Conservation (phyloP, 306 rosid species). For the Cucurbita pepo region DNA sequence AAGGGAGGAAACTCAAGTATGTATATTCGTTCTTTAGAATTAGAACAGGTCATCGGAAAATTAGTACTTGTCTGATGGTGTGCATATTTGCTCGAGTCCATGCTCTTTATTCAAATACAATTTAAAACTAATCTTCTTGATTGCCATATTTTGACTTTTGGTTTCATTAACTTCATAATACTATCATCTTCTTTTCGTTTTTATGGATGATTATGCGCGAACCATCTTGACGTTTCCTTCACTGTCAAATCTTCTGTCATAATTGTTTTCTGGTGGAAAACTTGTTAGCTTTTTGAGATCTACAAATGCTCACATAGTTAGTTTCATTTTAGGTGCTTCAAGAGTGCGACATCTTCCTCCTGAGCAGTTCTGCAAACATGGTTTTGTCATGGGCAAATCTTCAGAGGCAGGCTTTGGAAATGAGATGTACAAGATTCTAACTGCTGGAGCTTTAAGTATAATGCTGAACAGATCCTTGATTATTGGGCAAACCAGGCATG, state of each 20-base stretch:
- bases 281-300: background rate
- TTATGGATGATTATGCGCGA: background rate
- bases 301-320: conserved; percentile 2
- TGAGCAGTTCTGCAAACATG: conserved; percentile 65
- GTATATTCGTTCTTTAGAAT: background rate
- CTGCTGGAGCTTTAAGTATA: conserved; percentile 74
- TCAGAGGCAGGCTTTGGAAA: conserved; percentile 96
- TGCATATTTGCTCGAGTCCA: background rate
- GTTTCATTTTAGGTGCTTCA: conserved; percentile 58
- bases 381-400: conserved; percentile 84
- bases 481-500: conserved; percentile 99
- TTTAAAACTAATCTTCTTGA: background rate
- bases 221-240: background rate
- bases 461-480: conserved; percentile 93
- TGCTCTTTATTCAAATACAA: background rate
- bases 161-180: background rate
- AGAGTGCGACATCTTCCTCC: conserved; percentile 58
- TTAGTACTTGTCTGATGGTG: background rate
- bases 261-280: background rate
- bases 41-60: background rate
- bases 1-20: background rate
- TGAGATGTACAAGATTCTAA: conserved; percentile 91
- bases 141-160: background rate
- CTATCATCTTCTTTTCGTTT: background rate
- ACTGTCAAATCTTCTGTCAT: background rate